Evolutionary conservation across 2,329 filamentous ascomycete species (phyloP).

Genomic region (Stemphylium lycopersici): DNA sequence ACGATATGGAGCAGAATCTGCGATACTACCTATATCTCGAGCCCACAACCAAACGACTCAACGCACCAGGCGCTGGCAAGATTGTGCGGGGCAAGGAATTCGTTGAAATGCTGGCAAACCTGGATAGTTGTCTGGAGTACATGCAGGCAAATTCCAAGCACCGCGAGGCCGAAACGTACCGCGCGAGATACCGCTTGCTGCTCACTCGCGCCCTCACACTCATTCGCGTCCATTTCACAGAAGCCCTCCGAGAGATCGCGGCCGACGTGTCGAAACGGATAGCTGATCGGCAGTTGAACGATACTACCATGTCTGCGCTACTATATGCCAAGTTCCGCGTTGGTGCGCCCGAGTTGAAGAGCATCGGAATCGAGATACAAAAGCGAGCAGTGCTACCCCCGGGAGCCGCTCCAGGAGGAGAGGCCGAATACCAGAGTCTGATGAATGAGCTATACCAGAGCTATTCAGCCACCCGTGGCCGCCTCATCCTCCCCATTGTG

Average conservation of each 20-base stretch:
- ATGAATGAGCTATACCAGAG: constrained; percentile 70
- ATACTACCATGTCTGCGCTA: constrained; percentile 73
- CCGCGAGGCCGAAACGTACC: constrained; percentile 84
- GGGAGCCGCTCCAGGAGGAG: constrained; percentile 63
- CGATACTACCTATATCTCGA: constrained; percentile 95
- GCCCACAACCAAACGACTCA: constrained; percentile 84
- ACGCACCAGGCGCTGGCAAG: constrained; percentile 86
- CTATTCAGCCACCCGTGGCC: constrained; percentile 64
- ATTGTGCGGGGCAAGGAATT: constrained; percentile 86
- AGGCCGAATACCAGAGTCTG: constrained; percentile 69
- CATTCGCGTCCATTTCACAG: constrained; percentile 70
- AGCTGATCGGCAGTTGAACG: constrained; percentile 70
- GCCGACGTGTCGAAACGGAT: constrained; percentile 68
- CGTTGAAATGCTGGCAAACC: constrained; percentile 81
- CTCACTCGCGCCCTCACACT: constrained; percentile 72
- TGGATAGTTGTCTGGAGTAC: constrained; percentile 91
- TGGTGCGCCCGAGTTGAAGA: constrained; percentile 68
- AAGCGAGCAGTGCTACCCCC: constrained; percentile 67
- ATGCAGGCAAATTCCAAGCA: constrained; percentile 87
- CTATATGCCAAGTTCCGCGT: constrained; percentile 75
- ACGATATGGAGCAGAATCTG: constrained; percentile 87
- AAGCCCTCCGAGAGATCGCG: constrained; percentile 66
- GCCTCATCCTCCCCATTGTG: constrained; percentile 66
- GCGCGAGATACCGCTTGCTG: constrained; percentile 83
- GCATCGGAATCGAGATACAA: constrained; percentile 70